phyloP scores from a whole-genome alignment of 2,329 filamentous ascomycete species.

The Colletotrichum neosansevieriae region DNA sequence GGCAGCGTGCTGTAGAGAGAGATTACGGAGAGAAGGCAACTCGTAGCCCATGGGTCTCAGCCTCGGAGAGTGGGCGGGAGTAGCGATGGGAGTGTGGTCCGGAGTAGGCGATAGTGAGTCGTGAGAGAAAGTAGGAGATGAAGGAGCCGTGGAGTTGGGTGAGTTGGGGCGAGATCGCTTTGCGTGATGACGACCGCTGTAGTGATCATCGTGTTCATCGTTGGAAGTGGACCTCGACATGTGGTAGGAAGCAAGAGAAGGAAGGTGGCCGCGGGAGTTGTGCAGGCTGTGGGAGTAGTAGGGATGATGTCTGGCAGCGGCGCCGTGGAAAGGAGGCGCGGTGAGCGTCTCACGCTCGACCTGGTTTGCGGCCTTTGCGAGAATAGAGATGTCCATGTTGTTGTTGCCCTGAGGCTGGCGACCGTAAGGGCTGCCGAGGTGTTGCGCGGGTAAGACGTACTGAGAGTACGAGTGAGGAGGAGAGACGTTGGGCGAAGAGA shows the following conservation, averaged over 20 bases:
- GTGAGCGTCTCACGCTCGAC: slow-evolving; percentile 69
- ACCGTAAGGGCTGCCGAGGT: slow-evolving; percentile 53
- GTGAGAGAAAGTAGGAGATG: slow-evolving; percentile 95
- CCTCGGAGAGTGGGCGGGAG: slow-evolving; percentile 93
- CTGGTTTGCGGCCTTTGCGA: slow-evolving; percentile 71
- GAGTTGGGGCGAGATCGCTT: slow-evolving; percentile 95
- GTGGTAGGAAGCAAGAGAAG: slow-evolving; percentile 87
- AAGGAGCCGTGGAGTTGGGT: slow-evolving; percentile 94
- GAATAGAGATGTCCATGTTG: slow-evolving; percentile 67
- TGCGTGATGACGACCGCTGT: slow-evolving; percentile 74
- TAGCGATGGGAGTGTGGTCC: slow-evolving; percentile 98
- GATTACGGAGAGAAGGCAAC: slow-evolving; percentile 83
- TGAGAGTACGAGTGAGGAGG: slow-evolving; percentile 89
- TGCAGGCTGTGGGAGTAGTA: slow-evolving; percentile 64
- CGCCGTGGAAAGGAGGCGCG: slow-evolving; percentile 55
- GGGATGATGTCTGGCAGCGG: slow-evolving; percentile 63
- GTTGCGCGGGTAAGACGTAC: slow-evolving; percentile 65
- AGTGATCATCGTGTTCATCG: slow-evolving; percentile 84
- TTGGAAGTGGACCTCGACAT: slow-evolving; percentile 92
- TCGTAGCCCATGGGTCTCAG: slow-evolving; percentile 85
- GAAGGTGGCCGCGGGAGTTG: slow-evolving; percentile 72
- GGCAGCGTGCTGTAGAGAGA: slow-evolving; percentile 65
- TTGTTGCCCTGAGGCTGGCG: slow-evolving; percentile 54
- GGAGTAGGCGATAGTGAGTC: slow-evolving; percentile 95
- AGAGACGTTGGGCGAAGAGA: slow-evolving; percentile 95